Percentiles rank a stretch among this genome's conserved stretches.
These are phyloP conservation scores for Raffaelea albimanens DNA, from an alignment of 2,329 filamentous ascomycete genomes.

Conservation along the genomic window DNA sequence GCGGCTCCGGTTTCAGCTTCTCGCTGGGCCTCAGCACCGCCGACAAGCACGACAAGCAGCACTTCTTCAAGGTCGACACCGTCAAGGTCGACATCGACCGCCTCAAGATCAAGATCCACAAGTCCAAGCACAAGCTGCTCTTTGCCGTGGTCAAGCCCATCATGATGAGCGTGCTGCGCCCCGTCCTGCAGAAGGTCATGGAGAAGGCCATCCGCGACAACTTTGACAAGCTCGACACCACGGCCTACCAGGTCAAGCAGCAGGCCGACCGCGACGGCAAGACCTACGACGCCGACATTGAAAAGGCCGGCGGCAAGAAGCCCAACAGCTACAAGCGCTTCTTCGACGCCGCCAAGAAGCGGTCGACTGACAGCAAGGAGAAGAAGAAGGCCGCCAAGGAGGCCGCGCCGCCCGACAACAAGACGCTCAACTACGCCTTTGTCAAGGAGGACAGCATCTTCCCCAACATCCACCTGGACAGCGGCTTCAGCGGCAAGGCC, in stretches of 20 bases:
- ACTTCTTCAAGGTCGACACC: conserved; percentile 93
- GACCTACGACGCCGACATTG: conserved; percentile 46
- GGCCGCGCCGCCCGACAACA: conserved; percentile 27
- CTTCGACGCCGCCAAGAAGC: conserved; percentile 62
- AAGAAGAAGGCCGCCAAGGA: conserved; percentile 46
- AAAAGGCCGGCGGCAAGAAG: conserved; percentile 25
- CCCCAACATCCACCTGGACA: conserved; percentile 75
- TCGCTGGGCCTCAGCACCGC: conserved; percentile 81
- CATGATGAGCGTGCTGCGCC: conserved; percentile 73
- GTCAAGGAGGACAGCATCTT: conserved; percentile 85
- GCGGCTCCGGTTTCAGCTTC: conserved; percentile 82
- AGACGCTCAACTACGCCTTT: conserved; percentile 72
- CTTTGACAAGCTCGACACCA: conserved; percentile 63
- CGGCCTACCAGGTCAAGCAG: conserved; percentile 68
- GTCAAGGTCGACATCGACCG: conserved; percentile 74
- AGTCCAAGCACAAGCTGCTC: conserved; percentile 90
- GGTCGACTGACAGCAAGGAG: conserved; percentile 65
- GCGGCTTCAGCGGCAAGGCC: conserved; percentile 85
- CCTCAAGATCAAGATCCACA: conserved; percentile 80
- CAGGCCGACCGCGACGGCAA: conserved; percentile 68
- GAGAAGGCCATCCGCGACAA: conserved; percentile 85
- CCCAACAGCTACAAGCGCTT: conserved; percentile 86
- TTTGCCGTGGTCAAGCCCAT: conserved; percentile 82
- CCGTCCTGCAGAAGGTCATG: conserved; percentile 74
- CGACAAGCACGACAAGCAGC: conserved; percentile 61